Evolutionary conservation across 257 asterid genomes (phyloP).

Genomic region (Vinca minor): DNA sequence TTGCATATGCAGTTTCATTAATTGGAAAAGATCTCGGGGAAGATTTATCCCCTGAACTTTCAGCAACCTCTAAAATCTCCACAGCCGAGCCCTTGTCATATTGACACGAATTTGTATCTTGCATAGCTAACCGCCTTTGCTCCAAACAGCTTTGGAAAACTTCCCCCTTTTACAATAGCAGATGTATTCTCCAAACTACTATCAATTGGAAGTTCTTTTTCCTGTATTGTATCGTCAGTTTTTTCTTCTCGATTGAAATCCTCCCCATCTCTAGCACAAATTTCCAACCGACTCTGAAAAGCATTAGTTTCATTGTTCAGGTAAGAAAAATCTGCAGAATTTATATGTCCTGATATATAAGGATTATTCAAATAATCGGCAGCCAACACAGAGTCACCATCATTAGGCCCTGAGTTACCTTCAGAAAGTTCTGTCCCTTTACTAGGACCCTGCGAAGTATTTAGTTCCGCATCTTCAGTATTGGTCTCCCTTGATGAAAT

Average conservation of each 20-base stretch:
- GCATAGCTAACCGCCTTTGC: constrained; percentile 38
- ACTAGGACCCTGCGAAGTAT: constrained; percentile 70
- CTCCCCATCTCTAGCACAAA: constrained; percentile 27
- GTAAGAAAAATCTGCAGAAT: constrained; percentile 16
- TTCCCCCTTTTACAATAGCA: constrained; percentile 35
- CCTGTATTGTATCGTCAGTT: constrained; percentile 25
- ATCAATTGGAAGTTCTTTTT: constrained; percentile 15
- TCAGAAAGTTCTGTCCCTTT: constrained; percentile 35
- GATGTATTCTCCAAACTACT: constrained; percentile 27
- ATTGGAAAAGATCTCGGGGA: constrained; percentile 23
- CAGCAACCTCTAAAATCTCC: constrained; percentile 21
- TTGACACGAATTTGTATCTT: constrained; percentile 25
- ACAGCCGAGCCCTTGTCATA: constrained; percentile 22
- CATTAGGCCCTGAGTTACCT: constrained; percentile 22
- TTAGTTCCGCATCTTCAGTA: constrained; percentile 46
- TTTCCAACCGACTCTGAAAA: constrained; percentile 25
- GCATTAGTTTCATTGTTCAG: constrained; percentile 16
- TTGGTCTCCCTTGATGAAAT: constrained; percentile 45
- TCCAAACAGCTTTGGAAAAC: constrained; percentile 72
- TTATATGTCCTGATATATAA: constrained; percentile 23
- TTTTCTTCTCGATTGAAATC: constrained; percentile 19
- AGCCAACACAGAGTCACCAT: constrained; percentile 43
- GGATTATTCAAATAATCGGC: constrained; percentile 34
- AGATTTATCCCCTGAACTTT: no score
- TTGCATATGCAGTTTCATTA: constrained; percentile 29